phyloP scores from a whole-genome alignment of 2,329 filamentous ascomycete genomes.

The Tolypocladium nubicola region DNA sequence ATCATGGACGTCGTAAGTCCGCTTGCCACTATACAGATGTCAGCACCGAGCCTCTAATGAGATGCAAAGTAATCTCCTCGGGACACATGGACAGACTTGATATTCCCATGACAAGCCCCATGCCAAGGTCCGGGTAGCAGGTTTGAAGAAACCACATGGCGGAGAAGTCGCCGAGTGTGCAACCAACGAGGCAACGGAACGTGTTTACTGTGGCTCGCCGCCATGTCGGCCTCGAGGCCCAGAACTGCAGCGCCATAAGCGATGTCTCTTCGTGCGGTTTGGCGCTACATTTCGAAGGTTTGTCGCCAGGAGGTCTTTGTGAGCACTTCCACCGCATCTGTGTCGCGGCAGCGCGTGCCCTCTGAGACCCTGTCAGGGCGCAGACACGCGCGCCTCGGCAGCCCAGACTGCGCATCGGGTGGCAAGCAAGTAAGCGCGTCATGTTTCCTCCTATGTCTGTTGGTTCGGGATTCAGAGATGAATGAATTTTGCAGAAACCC shows the following conservation, averaged over 20 bases:
- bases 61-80: no score
- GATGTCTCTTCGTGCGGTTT: not conserved
- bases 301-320: not conserved
- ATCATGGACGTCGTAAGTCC: slow-evolving; percentile 40
- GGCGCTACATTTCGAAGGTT: not conserved
- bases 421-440: not conserved
- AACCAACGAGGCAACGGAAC: slow-evolving; percentile 42
- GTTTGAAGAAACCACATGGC: slow-evolving; percentile 44
- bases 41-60: not conserved
- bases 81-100: slow-evolving; percentile 28
- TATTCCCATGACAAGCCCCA: slow-evolving; percentile 37
- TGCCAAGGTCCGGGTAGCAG: slow-evolving; percentile 32
- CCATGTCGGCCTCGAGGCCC: slow-evolving; percentile 28
- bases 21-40: slow-evolving; percentile 29
- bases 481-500: not conserved
- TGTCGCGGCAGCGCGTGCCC: not conserved
- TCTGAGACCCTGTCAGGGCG: not conserved
- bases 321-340: not conserved
- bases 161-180: slow-evolving; percentile 44
- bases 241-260: slow-evolving; percentile 13
- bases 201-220: slow-evolving; percentile 42
- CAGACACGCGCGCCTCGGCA: not conserved
- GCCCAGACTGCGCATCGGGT: not conserved
- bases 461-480: no score
- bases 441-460: no score